Base-by-base conservation (phyloP, 2,329 filamentous ascomycete genomes). In the Botryotinia calthae region DNA sequence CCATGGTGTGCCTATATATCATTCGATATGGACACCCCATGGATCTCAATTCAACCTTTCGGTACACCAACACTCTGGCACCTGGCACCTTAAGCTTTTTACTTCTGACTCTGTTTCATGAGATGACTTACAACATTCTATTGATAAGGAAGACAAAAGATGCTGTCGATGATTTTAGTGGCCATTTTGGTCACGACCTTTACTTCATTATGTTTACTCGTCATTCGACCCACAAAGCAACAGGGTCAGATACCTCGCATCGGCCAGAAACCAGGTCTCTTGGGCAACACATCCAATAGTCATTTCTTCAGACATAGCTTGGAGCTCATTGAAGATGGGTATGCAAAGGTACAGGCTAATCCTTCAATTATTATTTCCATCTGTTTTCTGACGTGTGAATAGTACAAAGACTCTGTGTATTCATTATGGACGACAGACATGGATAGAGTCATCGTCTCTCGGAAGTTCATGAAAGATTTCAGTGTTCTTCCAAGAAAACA, bases 401-500 rank as follows among this genome's bases (percentile, higher is more conserved):
- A 64, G 61, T 40, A 64, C 14, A 64, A 64, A 44, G 61, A 64
- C 16, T 64, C n/a, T 42, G 37, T 64, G 37, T 44, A 64, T 44
- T 64, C 40, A 64, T 44, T 64, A 64, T 64, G 61, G 61, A 64
- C 37, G n/a, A 64, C 61, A 44, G 61, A 64, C 31, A 64, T 64
- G 61, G 61, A 64, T 64, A n/a, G 40, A 44, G 61, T 40, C 8
- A 64, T 64, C 18, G 61, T 64, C 16, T 64, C 34, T 44, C 61
- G 61, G 22, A 64, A 64, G 40, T 64, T 64, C 61, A 64, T 64
- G 61, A 64, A 64, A 44, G 61, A 64, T 64, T 64, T 64, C 40
- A 34, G 25, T 64, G 40, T n/a, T 28, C 34, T 64, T 31, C 61
- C 61, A 64, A n/a, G 61, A n/a, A 64, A 64, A 44, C 61, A 64